phyloP scores from a whole-genome alignment of 768 basidiomycete species.

The Neoboletus subvelutipes region DNA sequence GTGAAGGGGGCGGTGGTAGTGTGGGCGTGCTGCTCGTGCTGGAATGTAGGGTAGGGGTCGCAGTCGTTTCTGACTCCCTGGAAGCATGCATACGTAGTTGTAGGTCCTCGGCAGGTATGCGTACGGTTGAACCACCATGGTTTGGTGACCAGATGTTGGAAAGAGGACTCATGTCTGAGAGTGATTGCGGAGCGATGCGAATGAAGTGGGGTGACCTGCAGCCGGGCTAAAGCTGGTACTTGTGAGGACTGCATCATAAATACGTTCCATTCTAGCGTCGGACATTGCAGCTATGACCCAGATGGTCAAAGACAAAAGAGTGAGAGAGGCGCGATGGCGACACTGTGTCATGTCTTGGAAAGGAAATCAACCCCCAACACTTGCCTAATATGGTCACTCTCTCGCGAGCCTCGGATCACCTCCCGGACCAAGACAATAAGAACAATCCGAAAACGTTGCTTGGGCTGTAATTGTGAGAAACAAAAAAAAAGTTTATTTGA shows the following conservation, averaged over 20 bases:
- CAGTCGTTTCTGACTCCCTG: constrained; percentile 23
- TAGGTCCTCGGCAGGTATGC: constrained; percentile 14
- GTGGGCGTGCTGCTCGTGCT: constrained; percentile 20
- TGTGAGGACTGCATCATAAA: constrained; percentile 19
- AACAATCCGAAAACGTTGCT: constrained; percentile 10
- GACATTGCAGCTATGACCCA: constrained; percentile 5
- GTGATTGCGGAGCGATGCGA: not conserved
- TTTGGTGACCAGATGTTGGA: constrained; percentile 11
- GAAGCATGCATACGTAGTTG: constrained; percentile 25
- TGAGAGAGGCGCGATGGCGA: not conserved
- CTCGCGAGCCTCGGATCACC: not conserved
- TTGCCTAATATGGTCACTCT: constrained; percentile 3
- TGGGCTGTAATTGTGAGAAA: constrained; percentile 10
- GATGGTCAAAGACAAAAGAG: constrained; percentile 34
- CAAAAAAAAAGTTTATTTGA: constrained; percentile 12
- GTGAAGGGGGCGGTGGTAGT: constrained; percentile 17
- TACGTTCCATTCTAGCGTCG: constrained; percentile 17
- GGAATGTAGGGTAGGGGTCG: constrained; percentile 14
- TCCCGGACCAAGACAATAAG: constrained; percentile 28
- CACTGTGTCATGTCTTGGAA: not conserved
- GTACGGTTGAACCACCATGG: constrained; percentile 3
- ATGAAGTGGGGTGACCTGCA: constrained; percentile 12
- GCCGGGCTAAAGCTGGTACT: constrained; percentile 1
- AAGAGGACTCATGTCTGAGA: constrained; percentile 15
- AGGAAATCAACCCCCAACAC: constrained; percentile 5